A percentile compares a stretch with the other conserved stretches of the same genome.
Conservation (phyloP, 106 monocot genomes). For the Platanthera zijinensis region DNA sequence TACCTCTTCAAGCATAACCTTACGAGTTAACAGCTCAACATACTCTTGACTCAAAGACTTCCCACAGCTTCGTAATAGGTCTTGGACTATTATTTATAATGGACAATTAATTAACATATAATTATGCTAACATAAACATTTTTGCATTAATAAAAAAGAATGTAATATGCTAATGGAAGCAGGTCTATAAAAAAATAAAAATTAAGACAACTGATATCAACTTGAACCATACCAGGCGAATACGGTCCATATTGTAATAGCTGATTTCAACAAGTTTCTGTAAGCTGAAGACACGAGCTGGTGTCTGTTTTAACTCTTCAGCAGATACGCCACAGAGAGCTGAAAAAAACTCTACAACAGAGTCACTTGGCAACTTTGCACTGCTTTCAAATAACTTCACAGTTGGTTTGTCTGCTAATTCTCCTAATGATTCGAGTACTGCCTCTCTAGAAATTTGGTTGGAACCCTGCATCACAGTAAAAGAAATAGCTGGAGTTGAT, state of each 20-base stretch:
- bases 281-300: constrained; percentile 86
- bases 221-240: constrained; percentile 64
- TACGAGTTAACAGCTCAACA: not conserved
- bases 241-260: constrained; percentile 98
- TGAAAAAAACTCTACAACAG: constrained; percentile 90
- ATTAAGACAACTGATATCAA: not conserved
- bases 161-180: too few species aligned
- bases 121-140: too few species aligned
- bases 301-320: constrained; percentile 88
- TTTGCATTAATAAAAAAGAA: too few species aligned
- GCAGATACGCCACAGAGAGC: constrained; percentile 93
- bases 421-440: constrained; percentile 71
- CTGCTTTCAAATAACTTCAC: constrained; percentile 91
- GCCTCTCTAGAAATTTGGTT: constrained; percentile 97
- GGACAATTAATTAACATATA: too few species aligned
- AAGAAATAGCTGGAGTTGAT: constrained; percentile 67
- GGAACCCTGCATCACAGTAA: constrained; percentile 91
- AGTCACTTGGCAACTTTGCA: constrained; percentile 85
- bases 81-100: too few species aligned
- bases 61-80: too few species aligned
- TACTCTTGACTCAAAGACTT: not conserved
- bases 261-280: constrained; percentile 99
- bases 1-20: not conserved
- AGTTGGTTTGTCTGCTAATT: constrained; percentile 85
- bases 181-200: not conserved